Percentiles rank a stretch among this genome's conserved stretches.
Conservation (phyloP, 768 basidiomycete genomes). For the Suillus luteus region DNA sequence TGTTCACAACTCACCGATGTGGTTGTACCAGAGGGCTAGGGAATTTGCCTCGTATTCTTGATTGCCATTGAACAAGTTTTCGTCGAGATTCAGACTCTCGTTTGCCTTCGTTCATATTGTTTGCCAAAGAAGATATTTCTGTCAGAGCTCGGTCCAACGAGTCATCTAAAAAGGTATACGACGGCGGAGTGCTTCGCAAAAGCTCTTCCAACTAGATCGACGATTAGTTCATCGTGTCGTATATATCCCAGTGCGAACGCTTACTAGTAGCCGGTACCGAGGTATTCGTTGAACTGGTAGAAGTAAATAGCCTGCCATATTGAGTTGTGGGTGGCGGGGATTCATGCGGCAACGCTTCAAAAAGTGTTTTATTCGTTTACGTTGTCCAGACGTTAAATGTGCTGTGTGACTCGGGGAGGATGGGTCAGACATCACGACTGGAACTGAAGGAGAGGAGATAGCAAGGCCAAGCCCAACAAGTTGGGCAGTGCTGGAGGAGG, state of each 20-base stretch:
- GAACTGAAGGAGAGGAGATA: constrained; percentile 53
- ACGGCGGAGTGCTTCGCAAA: constrained; percentile 80
- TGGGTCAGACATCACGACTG: constrained; percentile 44
- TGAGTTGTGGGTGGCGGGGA: constrained; percentile 90
- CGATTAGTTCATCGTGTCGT: constrained; percentile 6
- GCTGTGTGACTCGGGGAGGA: constrained; percentile 47
- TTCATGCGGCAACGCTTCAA: constrained; percentile 88
- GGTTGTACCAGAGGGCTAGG: constrained; percentile 98
- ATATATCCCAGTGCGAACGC: constrained; percentile 30
- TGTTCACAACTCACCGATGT: constrained; percentile 68
- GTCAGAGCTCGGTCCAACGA: constrained; percentile 82
- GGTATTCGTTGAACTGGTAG: constrained; percentile 97
- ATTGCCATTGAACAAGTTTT: constrained; percentile 89
- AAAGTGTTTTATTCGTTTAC: constrained; percentile 86
- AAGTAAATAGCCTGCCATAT: constrained; percentile 90
- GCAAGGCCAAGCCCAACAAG: constrained; percentile 61
- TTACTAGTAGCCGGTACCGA: constrained; percentile 89
- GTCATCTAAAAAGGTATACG: constrained; percentile 73
- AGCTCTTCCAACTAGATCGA: constrained; percentile 73
- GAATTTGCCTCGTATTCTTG: constrained; percentile 87
- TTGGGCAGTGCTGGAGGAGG: constrained; percentile 62
- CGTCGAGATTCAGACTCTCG: constrained; percentile 91
- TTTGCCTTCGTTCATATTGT: constrained; percentile 98
- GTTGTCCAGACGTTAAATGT: constrained; percentile 74
- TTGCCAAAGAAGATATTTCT: constrained; percentile 87